Conservation (phyloP, 805 yeast species). For the Barnettozyma californica region DNA sequence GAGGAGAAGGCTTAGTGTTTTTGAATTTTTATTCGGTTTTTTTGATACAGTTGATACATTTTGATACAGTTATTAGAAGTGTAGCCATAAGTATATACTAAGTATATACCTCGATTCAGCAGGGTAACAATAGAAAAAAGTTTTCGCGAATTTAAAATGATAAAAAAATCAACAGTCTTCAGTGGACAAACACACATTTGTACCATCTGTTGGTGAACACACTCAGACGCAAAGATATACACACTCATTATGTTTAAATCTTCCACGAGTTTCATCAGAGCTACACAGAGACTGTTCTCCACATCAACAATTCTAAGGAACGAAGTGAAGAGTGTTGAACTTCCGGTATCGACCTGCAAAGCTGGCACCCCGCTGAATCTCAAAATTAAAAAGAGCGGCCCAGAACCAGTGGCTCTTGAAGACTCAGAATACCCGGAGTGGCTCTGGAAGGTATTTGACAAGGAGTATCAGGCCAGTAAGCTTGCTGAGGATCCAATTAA, state of each 20-base stretch:
- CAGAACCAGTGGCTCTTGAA: conserved; percentile 81
- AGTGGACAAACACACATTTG: no score
- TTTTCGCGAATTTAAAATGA: not conserved
- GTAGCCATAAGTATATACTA: no score
- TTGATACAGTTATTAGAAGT: not conserved
- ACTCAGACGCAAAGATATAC: no score
- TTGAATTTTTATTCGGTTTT: not conserved
- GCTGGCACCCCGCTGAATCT: conserved; percentile 72
- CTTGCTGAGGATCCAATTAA: conserved; percentile 57
- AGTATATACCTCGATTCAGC: not conserved
- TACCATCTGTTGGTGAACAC: not conserved
- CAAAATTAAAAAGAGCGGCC: conserved; percentile 72
- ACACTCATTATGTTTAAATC: conserved; percentile 1
- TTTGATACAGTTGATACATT: not conserved
- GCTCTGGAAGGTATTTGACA: conserved; percentile 85
- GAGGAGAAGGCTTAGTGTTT: not conserved
- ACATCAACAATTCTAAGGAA: not conserved
- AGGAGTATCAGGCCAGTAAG: conserved; percentile 49
- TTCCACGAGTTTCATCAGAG: not conserved
- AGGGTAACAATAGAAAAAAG: not conserved
- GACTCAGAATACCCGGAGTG: conserved; percentile 91
- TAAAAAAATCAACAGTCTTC: not conserved
- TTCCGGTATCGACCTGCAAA: conserved; percentile 43
- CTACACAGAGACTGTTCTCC: conserved; percentile 4
- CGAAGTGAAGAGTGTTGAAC: conserved; percentile 1